Conservation (phyloP, 108 stramenopile species). For the Stephanodiscus minutulus region DNA sequence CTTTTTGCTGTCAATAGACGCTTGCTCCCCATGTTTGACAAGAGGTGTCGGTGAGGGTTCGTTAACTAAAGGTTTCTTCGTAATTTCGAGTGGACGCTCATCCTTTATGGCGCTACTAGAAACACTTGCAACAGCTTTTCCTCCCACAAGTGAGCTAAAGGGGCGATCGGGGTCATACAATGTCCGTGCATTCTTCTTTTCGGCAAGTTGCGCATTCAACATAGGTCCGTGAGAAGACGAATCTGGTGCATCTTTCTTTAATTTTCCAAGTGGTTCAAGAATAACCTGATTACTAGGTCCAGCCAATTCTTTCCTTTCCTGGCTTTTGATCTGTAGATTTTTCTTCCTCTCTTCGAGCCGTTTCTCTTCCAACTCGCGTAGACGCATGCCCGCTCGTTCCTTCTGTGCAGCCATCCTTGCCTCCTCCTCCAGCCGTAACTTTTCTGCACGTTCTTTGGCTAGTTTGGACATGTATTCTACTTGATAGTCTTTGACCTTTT, state of each 20-base stretch:
- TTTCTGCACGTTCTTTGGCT: conserved; percentile 69
- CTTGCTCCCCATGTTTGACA: conserved; percentile 4
- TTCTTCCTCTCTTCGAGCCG: conserved; percentile 43
- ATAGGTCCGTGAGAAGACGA: conserved; percentile 4
- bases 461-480: conserved; percentile 54
- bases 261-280: conserved; percentile 42
- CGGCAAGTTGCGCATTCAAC: not conserved
- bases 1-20: conserved; percentile 11
- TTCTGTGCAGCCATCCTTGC: conserved; percentile 52
- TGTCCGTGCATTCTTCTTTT: conserved; percentile 15
- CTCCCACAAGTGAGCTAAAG: conserved; percentile 51
- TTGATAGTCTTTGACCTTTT: conserved; percentile 39
- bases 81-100: conserved; percentile 8
- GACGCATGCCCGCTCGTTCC: conserved; percentile 53
- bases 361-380: conserved; percentile 70
- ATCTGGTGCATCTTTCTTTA: conserved; percentile 11
- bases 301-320: conserved; percentile 10
- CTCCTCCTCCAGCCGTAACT: conserved; percentile 58
- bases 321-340: conserved; percentile 6
- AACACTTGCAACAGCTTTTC: conserved; percentile 17
- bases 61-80: conserved; percentile 6
- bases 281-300: conserved; percentile 31
- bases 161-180: conserved; percentile 66
- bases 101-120: conserved; percentile 24
- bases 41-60: conserved; percentile 2